Base-by-base conservation (phyloP, 805 yeast species). In the Suhomyces faveliae region DNA sequence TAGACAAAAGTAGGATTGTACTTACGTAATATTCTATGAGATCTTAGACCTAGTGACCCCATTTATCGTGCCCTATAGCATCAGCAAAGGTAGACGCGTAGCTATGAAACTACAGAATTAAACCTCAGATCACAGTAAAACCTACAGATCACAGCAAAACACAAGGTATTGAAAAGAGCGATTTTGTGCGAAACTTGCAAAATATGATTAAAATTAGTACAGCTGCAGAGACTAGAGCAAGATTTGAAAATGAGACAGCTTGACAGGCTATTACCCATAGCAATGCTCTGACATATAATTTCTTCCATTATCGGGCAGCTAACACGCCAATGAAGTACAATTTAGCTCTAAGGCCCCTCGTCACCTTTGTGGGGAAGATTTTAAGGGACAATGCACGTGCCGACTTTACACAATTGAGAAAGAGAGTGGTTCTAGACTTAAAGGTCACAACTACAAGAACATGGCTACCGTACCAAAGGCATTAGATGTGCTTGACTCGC, bases 401-500 rank as follows among this genome's bases (percentile, higher is more conserved):
- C 15, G n/a, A 13, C 15, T 27, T n/a, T n/a, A 13, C 30, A n/a
- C 15, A n/a, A 27, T 27, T n/a, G 12, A n/a, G 30, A 7, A n/a
- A n/a, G 30, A 27, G 30, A 27, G 29, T 25, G n/a, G 15, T n/a
- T 27, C 30, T 7, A 27, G 9, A 33, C 19, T 29, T 15, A 3
- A 10, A 17, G 3, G 19, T 4, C 21, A 37, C 40, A 15, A 37
- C 40, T 5, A 35, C 15, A 15, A 15, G 30, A 33, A 17, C 35
- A 50, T 53, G 54, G 45, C 51, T 17, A 52, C 48, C 29, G 47
- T 51, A 27, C 68, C 67, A 7, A 51, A 48, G 22, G 37, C 48
- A 8, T 49, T 66, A 9, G 77, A 71, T 52, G 60, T 66, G 15
- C 40, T 62, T 29, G 68, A 64, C 45, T 64, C 76, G 4, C 57